Base-by-base conservation (phyloP, 2,329 filamentous ascomycete species). In the Corynespora cassiicola region DNA sequence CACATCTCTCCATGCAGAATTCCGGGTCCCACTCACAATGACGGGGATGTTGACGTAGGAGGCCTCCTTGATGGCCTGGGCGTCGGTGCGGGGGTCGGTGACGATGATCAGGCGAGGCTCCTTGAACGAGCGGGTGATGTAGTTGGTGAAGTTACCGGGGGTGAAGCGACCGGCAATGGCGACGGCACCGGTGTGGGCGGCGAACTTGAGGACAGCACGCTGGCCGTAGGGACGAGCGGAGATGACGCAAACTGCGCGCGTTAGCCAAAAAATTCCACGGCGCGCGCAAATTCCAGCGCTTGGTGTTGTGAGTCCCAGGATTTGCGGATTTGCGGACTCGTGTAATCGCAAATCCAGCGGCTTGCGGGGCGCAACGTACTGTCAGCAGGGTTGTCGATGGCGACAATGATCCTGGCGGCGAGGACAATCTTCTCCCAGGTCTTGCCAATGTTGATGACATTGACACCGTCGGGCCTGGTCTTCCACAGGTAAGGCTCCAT, bases 91-190 rank as follows among this genome's bases (percentile, higher is more conserved):
- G 68, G 94, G 94, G 77, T 99, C 94, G 79, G 94, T 99, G 71
- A 99, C 94, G 75, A 99, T 86, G 78, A 99, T 97, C 72, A 99
- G 84, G 77, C 95, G 95, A 73, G 94, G 94, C 84, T 99, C 94
- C 87, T 96, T 96, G 90, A 99, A 99, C 58, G 94, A 97, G 72
- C 94, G 92, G 77, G 95, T 99, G 87, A 99, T 99, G 88, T 99
- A 99, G 86, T 99, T 99, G 84, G 94, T 99, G 87, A 99, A 99
- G 78, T 92, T 96, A 88, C 94, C 94, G 75, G 94, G 94, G 73
- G 94, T 99, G 88, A 99, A 99, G 75, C 94, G 94, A 81, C 94
- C 94, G 70, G 94, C 95, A 71, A 99, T 99, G 76, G 94, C 88
- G 70, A 90, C 88, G 70, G 95, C 91, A 74, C 94, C 94, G 61